Conservation (phyloP, 208 protist genomes). For the Angomonas deanei region DNA sequence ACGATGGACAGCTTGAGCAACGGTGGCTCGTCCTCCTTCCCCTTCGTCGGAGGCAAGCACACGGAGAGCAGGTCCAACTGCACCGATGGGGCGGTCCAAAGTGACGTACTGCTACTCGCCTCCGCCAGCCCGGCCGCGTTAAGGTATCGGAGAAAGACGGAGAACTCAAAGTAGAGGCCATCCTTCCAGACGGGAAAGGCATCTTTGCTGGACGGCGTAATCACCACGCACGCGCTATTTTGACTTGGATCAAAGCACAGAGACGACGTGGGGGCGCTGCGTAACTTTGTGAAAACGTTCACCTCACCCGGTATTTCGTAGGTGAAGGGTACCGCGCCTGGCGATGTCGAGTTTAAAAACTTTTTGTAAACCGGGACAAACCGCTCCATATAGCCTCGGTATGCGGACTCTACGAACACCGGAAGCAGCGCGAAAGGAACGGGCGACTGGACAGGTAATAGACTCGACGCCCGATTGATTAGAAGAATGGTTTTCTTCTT, state of each 20-base stretch:
- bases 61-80: constrained; percentile 33
- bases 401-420: no score
- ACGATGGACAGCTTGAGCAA: constrained; percentile 9
- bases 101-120: constrained; percentile 18
- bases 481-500: no score
- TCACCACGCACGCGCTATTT: neutral
- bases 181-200: constrained; percentile 33
- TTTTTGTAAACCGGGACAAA: no score
- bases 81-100: constrained; percentile 20
- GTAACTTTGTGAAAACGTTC: no score
- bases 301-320: no score
- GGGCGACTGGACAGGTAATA: no score
- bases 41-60: constrained; percentile 1
- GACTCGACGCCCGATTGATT: no score
- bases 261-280: neutral
- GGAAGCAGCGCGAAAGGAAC: no score
- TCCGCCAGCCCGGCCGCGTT: constrained; percentile 47
- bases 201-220: neutral
- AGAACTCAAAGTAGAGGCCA: constrained; percentile 43
- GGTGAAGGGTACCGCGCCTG: no score
- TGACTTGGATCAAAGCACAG: neutral
- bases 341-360: no score
- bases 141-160: constrained; percentile 43
- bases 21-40: neutral
- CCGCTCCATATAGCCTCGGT: no score